Conservation (phyloP, 805 yeast genomes). For the Zygoascus biomembranicola region DNA sequence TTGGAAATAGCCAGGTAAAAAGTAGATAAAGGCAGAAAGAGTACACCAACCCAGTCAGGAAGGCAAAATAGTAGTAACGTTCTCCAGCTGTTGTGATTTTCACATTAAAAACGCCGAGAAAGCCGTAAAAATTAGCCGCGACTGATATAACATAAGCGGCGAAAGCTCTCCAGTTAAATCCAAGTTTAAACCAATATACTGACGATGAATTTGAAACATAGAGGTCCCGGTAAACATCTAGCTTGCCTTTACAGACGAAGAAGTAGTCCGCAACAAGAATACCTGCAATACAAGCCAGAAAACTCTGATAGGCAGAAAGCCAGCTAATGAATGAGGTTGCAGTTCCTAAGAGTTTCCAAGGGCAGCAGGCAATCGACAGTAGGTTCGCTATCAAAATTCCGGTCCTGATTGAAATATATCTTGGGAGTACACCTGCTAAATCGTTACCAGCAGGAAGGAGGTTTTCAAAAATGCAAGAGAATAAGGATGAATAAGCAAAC, state of each 20-base stretch:
- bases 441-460: conserved; percentile 44
- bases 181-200: conserved; percentile 9
- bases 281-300: conserved; percentile 12
- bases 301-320: conserved; percentile 13
- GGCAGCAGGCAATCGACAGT: conserved; percentile 15
- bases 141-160: conserved; percentile 9
- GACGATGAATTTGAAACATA: background rate
- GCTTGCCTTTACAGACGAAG: conserved; percentile 6
- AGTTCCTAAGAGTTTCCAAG: conserved; percentile 14
- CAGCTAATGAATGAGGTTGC: conserved; percentile 8
- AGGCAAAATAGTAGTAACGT: conserved; percentile 10
- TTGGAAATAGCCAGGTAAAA: conserved; percentile 2
- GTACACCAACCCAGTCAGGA: conserved; percentile 6
- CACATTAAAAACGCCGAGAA: conserved; percentile 9
- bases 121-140: conserved; percentile 13
- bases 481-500: conserved; percentile 9
- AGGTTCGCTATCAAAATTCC: conserved; percentile 31
- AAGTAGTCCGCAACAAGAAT: conserved; percentile 13
- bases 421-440: conserved; percentile 39
- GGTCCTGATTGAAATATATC: conserved; percentile 35
- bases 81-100: conserved; percentile 3
- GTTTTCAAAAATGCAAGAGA: conserved; percentile 29
- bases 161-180: conserved; percentile 11
- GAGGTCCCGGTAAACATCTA: conserved; percentile 6
- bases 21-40: conserved; percentile 4